Base-by-base conservation (phyloP, 2,329 filamentous ascomycete species). In the Biscogniauxia mediterranea region DNA sequence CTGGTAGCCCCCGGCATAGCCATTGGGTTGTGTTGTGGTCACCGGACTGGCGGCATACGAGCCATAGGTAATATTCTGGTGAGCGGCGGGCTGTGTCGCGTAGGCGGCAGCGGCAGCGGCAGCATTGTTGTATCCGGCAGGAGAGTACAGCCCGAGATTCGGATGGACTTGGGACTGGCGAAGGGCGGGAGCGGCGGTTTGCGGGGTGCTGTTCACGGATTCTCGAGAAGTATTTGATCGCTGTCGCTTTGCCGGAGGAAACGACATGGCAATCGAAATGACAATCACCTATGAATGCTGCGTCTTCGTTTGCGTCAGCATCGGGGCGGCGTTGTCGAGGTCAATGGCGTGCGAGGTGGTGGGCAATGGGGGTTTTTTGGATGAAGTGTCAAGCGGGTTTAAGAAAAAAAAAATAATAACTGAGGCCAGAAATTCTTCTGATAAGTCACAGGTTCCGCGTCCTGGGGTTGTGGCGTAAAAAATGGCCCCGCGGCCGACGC, bases 141-240 rank as follows among this genome's bases (percentile, higher is more conserved):
- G 59, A 3, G 66, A 61, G 51, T 67, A 67, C 21, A 66, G 32
- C 42, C 54, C 66, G 52, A 72, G 62, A 26, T 50, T 66, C 21
- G 60, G 61, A 57, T 55, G 62, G 54, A 70, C 61, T 56, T 68
- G 67, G 52, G 67, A 60, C 61, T 72, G 71, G 60, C 73, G 69
- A 55, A 75, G 67, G 61, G 70, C 70, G 55, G 73, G 73, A 62
- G 73, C 68, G 42, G 66, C 61, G 52, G 73, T 75, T 61, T 73
- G 73, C 54, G 72, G 71, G 63, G 69, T 69, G 58, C 59, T 61
- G 66, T 72, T 73, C 68, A 64, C 66, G 46, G 70, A 69, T 55
- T 75, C 72, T 69, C 69, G 67, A 61, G 71, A 73, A 59, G 71
- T 73, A 60, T 72, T 70, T 59, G 71, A 73, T 71, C 71, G 70